Conservation (phyloP, 768 basidiomycete species). For the Suillus paluster region DNA sequence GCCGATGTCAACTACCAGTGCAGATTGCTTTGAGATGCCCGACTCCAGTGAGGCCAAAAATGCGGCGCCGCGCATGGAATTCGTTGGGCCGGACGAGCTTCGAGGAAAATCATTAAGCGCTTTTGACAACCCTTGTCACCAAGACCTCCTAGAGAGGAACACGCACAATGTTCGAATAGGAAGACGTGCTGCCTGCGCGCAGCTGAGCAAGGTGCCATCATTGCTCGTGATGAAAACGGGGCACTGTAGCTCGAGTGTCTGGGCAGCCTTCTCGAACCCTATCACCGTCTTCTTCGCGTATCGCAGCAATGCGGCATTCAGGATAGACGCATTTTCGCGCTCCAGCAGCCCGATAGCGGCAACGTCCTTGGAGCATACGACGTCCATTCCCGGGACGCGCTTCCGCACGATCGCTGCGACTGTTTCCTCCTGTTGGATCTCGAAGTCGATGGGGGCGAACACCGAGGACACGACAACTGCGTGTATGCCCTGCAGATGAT, state of each 20-base stretch:
- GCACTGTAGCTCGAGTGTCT: slow-evolving; percentile 49
- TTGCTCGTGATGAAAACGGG: slow-evolving; percentile 64
- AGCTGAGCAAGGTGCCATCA: slow-evolving; percentile 58
- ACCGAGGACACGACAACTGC: slow-evolving; percentile 51
- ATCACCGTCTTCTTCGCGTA: slow-evolving; percentile 61
- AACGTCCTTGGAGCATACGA: slow-evolving; percentile 60
- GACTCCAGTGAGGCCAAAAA: slow-evolving; percentile 54
- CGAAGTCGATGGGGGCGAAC: slow-evolving; percentile 52
- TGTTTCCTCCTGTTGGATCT: slow-evolving; percentile 49
- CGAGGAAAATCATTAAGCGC: slow-evolving; percentile 13
- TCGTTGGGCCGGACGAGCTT: slow-evolving; percentile 60
- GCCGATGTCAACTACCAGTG: slow-evolving; percentile 65
- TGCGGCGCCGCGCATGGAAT: slow-evolving; percentile 72
- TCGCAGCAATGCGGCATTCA: slow-evolving; percentile 65
- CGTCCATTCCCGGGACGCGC: slow-evolving; percentile 44
- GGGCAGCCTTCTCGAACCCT: slow-evolving; percentile 57
- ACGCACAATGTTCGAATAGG: slow-evolving; percentile 61
- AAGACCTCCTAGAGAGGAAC: slow-evolving; percentile 26
- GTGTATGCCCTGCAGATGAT: slow-evolving; percentile 22
- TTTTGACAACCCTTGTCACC: slow-evolving; percentile 13
- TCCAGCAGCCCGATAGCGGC: slow-evolving; percentile 63
- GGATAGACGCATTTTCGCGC: slow-evolving; percentile 69
- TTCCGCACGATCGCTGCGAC: slow-evolving; percentile 47
- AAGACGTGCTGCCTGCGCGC: slow-evolving; percentile 52
- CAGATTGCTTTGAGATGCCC: slow-evolving; percentile 37